These are phyloP conservation scores for Lentinus tigrinus DNA, from an alignment of 768 basidiomycete species.

Conservation along the genomic window DNA sequence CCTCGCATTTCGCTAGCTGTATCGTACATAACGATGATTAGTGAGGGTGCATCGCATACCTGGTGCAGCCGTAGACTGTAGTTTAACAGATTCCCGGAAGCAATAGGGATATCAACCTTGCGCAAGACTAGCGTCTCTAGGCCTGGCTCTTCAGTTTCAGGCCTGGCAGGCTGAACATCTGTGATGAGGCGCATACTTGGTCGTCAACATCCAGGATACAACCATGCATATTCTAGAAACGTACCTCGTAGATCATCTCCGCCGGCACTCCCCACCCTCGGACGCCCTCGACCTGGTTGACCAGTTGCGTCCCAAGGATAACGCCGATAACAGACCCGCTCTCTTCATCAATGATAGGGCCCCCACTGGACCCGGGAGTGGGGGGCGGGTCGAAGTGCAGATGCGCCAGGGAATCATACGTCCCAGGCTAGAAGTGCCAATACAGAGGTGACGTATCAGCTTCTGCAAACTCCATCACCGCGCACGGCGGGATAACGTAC, in stretches of 20 bases:
- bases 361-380: conserved; percentile 66
- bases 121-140: neutral
- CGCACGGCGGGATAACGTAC: conserved; percentile 30
- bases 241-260: conserved; percentile 63
- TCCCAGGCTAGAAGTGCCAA: conserved; percentile 49
- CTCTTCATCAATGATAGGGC: conserved; percentile 61
- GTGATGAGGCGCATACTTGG: neutral
- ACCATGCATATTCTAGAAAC: conserved; percentile 2
- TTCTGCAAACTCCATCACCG: neutral
- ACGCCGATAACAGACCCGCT: conserved; percentile 66
- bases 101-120: no score
- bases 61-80: no score
- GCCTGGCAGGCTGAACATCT: conserved; percentile 59
- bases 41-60: neutral
- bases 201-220: neutral
- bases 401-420: conserved; percentile 63
- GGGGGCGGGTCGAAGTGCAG: conserved; percentile 55
- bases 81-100: no score
- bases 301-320: conserved; percentile 59
- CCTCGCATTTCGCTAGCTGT: no score
- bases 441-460: neutral
- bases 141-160: conserved; percentile 27
- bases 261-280: conserved; percentile 63
- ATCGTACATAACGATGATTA: no score
- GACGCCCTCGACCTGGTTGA: conserved; percentile 51